phyloP scores from a whole-genome alignment of 345 rosid genomes.

The Reutealis trisperma region DNA sequence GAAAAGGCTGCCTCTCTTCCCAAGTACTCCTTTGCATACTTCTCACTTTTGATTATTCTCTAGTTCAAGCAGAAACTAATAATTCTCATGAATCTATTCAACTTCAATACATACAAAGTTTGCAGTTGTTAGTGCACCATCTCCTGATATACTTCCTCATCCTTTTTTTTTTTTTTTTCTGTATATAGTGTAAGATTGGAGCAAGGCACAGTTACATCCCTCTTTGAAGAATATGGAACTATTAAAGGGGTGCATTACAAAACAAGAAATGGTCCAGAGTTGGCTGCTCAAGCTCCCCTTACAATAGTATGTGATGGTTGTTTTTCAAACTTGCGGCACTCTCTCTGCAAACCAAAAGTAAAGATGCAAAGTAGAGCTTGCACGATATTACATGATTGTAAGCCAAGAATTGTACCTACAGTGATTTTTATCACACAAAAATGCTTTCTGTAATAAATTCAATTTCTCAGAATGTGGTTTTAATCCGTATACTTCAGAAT shows the following conservation, averaged over 20 bases:
- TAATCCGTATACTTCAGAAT: no score
- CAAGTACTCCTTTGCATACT: conserved; percentile 32
- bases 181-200: conserved; percentile 56
- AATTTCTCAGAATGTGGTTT: no score
- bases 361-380: background rate
- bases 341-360: conserved; percentile 73
- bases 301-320: conserved; percentile 85
- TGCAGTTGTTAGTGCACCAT: no score
- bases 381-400: no score
- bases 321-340: conserved; percentile 78
- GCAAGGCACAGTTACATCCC: conserved; percentile 76
- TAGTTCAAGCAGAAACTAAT: no score
- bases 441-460: no score
- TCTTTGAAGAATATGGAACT: conserved; percentile 63
- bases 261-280: conserved; percentile 56
- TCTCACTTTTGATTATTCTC: background rate
- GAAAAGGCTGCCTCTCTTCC: conserved; percentile 50
- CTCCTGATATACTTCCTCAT: background rate
- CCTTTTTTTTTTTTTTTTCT: background rate
- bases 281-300: conserved; percentile 58
- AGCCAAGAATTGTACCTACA: no score
- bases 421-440: no score
- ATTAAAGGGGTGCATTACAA: conserved; percentile 74
- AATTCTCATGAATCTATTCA: no score
- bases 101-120: no score